Evolutionary conservation across 108 stramenopile genomes (phyloP), one percentile per base, ranked within the genome.

Genomic region (Cyclotella kingstonii): DNA sequence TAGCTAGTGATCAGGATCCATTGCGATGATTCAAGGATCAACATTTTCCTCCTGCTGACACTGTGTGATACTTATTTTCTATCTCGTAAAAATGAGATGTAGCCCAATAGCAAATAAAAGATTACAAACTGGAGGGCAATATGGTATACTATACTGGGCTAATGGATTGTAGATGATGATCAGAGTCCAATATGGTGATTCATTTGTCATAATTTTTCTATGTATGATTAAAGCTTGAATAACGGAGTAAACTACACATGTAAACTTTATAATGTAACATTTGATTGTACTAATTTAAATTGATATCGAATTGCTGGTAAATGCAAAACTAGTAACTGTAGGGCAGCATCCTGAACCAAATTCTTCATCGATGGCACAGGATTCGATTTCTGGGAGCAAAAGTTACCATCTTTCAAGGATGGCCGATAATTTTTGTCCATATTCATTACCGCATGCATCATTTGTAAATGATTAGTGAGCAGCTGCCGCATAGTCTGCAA

Each of bases 81-180:
- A n/a, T n/a, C n/a, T n/a, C n/a, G n/a, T n/a, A n/a, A n/a, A n/a
- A n/a, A n/a, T n/a, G n/a, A n/a, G n/a, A n/a, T n/a, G n/a, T n/a
- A n/a, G n/a, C n/a, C n/a, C n/a, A n/a, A n/a, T n/a, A n/a, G n/a
- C n/a, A n/a, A n/a, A n/a, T n/a, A n/a, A n/a, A n/a, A n/a, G n/a
- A n/a, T n/a, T n/a, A n/a, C n/a, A n/a, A n/a, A n/a, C n/a, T n/a
- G n/a, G n/a, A n/a, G n/a, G n/a, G n/a, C n/a, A n/a, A n/a, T n/a
- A n/a, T n/a, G n/a, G n/a, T n/a, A n/a, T n/a, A n/a, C n/a, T n/a
- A n/a, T n/a, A n/a, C n/a, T 93, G 27, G 54, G 80, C 22, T 88
- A 93, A 59, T 93, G 91, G 91, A 55, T 84, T 38, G n/a, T n/a
- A n/a, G 77, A 84, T 11, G 90, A 88, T 43, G 84, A 85, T 10